These are phyloP conservation scores for Perkinsus olseni DNA, from an alignment of 169 alveolate genomes.

Conservation along the genomic window DNA sequence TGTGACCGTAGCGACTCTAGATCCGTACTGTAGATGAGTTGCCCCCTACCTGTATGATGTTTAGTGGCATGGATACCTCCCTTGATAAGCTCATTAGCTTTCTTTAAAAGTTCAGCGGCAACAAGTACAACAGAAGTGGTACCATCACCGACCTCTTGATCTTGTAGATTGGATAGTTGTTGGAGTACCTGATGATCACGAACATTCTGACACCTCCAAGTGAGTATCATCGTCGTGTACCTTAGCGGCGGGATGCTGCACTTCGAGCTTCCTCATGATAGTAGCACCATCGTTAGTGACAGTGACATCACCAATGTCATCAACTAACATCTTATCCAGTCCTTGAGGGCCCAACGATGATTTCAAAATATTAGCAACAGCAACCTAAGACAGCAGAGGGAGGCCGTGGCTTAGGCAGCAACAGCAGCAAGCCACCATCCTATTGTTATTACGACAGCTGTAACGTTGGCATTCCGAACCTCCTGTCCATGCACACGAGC, in stretches of 20 bases:
- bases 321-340: slow-evolving; percentile 98
- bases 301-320: slow-evolving; percentile 97
- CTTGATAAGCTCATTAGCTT: slow-evolving; percentile 91
- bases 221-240: slow-evolving; percentile 27
- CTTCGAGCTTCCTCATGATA: slow-evolving; percentile 91
- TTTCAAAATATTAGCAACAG: slow-evolving; percentile 92
- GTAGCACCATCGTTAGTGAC: slow-evolving; percentile 99
- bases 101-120: slow-evolving; percentile 94
- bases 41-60: slow-evolving; percentile 60
- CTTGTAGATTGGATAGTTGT: slow-evolving; percentile 92
- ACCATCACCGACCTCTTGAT: slow-evolving; percentile 97
- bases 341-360: slow-evolving; percentile 99
- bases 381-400: slow-evolving; percentile 10
- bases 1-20: neutral
- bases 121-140: slow-evolving; percentile 98
- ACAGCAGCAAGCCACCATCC: neutral
- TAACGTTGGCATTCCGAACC: neutral
- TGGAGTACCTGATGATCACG: slow-evolving; percentile 55
- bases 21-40: neutral
- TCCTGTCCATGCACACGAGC: neutral
- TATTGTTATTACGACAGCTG: neutral
- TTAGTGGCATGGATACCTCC: slow-evolving; percentile 96
- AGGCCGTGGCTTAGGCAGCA: too few species aligned
- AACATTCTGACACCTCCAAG: neutral
- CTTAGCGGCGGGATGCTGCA: slow-evolving; percentile 99